Percentiles rank a stretch among this genome's conserved stretches.
Conservation (phyloP, 2,329 filamentous ascomycete genomes). For the Aureobasidium subglaciale region DNA sequence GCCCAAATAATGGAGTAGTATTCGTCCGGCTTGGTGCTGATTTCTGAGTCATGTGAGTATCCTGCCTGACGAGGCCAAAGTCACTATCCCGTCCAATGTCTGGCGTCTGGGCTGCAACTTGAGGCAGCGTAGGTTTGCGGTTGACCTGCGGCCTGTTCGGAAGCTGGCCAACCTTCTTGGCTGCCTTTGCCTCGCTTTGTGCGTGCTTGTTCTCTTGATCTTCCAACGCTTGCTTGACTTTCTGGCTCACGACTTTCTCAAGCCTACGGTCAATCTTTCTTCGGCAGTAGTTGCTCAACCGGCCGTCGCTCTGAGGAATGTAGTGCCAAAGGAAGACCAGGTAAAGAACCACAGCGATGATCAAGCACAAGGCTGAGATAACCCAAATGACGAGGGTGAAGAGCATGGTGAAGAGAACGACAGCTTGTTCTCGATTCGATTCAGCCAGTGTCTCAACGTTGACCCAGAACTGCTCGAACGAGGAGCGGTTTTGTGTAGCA, state of each 20-base stretch:
- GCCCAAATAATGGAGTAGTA: conserved; percentile 36
- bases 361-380: conserved; percentile 65
- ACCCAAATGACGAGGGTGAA: conserved; percentile 89
- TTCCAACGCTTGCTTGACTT: conserved; percentile 80
- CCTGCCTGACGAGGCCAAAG: conserved; percentile 28
- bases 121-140: conserved; percentile 58
- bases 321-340: conserved; percentile 87
- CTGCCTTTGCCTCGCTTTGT: conserved; percentile 48
- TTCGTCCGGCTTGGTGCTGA: too few species aligned
- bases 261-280: conserved; percentile 85
- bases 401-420: conserved; percentile 83
- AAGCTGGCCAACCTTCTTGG: conserved; percentile 48
- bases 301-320: conserved; percentile 74
- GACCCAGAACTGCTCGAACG: conserved; percentile 69
- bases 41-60: conserved; percentile 40
- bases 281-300: conserved; percentile 77
- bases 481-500: conserved; percentile 51
- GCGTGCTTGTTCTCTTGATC: conserved; percentile 57
- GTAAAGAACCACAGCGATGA: conserved; percentile 72
- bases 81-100: conserved; percentile 43
- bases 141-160: conserved; percentile 38
- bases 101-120: conserved; percentile 46
- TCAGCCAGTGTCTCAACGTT: conserved; percentile 70
- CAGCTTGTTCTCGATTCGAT: conserved; percentile 67
- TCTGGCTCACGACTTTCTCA: conserved; percentile 73